Conservation (phyloP, 2,329 filamentous ascomycete species). For the Bisporella sp. region DNA sequence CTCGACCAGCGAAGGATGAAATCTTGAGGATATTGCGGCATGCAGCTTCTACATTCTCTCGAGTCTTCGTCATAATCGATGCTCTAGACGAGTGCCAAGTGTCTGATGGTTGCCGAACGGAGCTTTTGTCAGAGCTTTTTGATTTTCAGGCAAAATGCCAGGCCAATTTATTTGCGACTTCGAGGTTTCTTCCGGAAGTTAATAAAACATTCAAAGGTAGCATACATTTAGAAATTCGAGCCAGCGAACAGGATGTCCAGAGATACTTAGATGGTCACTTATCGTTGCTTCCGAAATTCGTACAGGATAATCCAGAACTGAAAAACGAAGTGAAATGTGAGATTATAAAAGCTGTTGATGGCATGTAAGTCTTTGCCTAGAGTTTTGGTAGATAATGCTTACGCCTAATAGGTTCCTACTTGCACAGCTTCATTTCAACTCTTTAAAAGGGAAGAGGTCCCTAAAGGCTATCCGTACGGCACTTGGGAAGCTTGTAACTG, state of each 20-base stretch:
- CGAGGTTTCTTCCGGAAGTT: constrained; percentile 22
- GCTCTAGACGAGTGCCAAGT: constrained; percentile 14
- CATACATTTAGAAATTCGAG: constrained; percentile 23
- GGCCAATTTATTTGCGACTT: constrained; percentile 27
- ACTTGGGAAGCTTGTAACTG: too few relatives aligned
- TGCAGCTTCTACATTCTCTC: too few relatives aligned
- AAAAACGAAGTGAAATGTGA: constrained; percentile 16
- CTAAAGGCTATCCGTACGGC: too few relatives aligned
- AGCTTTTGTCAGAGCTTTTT: too few relatives aligned
- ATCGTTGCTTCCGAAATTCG: constrained; percentile 11
- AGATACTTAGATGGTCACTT: too few relatives aligned
- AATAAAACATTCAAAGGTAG: constrained; percentile 12
- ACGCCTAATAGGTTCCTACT: too few relatives aligned
- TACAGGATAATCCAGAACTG: constrained; percentile 11
- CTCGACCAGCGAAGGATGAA: too few relatives aligned
- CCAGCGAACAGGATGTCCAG: constrained; percentile 24
- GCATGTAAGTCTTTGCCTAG: constrained; percentile 23
- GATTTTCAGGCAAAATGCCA: constrained; percentile 12
- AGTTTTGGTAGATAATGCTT: background rate
- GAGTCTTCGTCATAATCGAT: constrained; percentile 11
- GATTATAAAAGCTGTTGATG: constrained; percentile 19
- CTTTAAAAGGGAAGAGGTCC: too few relatives aligned
- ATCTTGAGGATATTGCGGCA: too few relatives aligned
- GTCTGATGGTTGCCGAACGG: background rate
- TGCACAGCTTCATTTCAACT: too few relatives aligned